Base-by-base conservation (phyloP, 164 flowering plant genomes). In the Macadamia tetraphylla region DNA sequence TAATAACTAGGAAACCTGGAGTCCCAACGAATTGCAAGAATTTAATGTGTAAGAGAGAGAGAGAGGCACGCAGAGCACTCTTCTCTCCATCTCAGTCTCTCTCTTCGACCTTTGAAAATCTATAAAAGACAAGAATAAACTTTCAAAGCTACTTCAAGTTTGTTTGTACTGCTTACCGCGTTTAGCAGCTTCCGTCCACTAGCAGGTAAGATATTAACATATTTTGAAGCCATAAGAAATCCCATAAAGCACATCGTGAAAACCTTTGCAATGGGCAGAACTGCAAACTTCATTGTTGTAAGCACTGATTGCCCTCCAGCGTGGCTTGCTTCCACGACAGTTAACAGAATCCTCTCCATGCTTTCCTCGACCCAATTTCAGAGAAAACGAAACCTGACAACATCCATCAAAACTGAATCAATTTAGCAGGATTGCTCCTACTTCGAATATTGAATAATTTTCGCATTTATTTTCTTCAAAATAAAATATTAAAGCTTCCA, bases 191-290 rank as follows among this genome's bases (percentile, higher is more conserved):
- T 91, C 63, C 97, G 76, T 59, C 98, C 97, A 62, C 68, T 80
- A 9, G 98, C 87, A 48, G 95, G 95, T 60, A 94, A 81, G 64
- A 94, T 88, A 74, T 91, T 90, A 35, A 94, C 93, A 68, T 82
- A 86, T 83, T 94, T 94, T 58, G 95, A 84, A 0, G 98, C 98
- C 97, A 94, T 88, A 0, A 94, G 85, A 70, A 88, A 87, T 7
- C 97, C 98, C 86, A 94, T 29, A 70, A 87, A 90, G 66, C 98
- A 94, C 81, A 91, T 79, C 0, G 96, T 84, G 72, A 94, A 91
- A 49, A 94, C 98, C 70, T 94, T 92, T 0, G 92, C 94, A 49
- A 94, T 92, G 9, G 98, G 97, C 23, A 94, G 60, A 23, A 94
- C 97, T 0, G 97, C 98, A 67, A 88, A 88, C 69, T 80, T 91